Percentiles rank a stretch among this genome's conserved stretches.
Conservation (phyloP, 1,139 yeast genomes). For the Saccharomyces hybrid region DNA sequence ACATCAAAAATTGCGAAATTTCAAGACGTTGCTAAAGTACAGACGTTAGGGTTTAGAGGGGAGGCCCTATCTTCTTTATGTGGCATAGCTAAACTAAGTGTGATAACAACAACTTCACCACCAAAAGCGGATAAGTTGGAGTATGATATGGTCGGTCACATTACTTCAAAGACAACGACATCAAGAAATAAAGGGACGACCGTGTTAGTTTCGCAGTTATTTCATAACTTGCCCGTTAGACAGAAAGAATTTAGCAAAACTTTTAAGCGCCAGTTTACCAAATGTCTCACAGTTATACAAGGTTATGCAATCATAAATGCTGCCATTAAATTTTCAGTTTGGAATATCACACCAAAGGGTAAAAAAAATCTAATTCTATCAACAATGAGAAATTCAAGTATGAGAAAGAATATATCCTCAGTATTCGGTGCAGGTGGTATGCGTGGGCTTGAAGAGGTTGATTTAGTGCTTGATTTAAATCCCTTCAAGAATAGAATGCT, state of each 20-base stretch:
- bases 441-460: slow-evolving; percentile 47
- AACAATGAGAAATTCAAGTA: slow-evolving; percentile 41
- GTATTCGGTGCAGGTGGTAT: slow-evolving; percentile 64
- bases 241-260: slow-evolving; percentile 63
- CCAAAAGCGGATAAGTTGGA: slow-evolving; percentile 54
- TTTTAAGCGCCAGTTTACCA: slow-evolving; percentile 62
- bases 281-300: slow-evolving; percentile 54
- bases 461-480: slow-evolving; percentile 32
- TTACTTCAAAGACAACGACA: slow-evolving; percentile 36
- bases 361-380: slow-evolving; percentile 44
- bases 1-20: slow-evolving; percentile 69
- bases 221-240: slow-evolving; percentile 66
- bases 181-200: slow-evolving; percentile 59
- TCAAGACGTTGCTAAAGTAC: slow-evolving; percentile 46
- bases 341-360: slow-evolving; percentile 43
- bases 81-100: slow-evolving; percentile 44
- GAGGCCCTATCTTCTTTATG: slow-evolving; percentile 77
- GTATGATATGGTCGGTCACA: slow-evolving; percentile 47
- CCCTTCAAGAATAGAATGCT: slow-evolving; percentile 18
- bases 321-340: slow-evolving; percentile 50
- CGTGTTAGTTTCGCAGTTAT: slow-evolving; percentile 45
- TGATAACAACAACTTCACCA: slow-evolving; percentile 51
- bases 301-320: slow-evolving; percentile 59
- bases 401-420: slow-evolving; percentile 52
- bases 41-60: slow-evolving; percentile 74